Conservation (phyloP, 2,329 filamentous ascomycete genomes). For the Pseudonectria foliicola region DNA sequence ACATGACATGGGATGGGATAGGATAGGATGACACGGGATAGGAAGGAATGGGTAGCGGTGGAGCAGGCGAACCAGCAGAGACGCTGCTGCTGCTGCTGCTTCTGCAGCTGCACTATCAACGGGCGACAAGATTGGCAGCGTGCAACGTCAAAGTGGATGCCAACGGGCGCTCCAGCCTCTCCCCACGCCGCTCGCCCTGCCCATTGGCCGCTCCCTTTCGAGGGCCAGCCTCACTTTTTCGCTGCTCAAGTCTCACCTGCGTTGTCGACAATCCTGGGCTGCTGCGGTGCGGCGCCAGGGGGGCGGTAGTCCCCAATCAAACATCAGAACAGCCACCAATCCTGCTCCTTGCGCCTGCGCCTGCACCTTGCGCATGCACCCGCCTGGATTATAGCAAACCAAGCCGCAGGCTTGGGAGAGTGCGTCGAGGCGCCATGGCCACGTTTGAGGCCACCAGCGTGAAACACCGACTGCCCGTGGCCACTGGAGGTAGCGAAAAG, state of each 20-base stretch:
- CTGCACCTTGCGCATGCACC: too few species aligned
- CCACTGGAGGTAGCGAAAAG: too few species aligned
- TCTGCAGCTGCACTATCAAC: conserved; percentile 11
- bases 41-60: too few species aligned
- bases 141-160: conserved; percentile 11
- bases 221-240: conserved; percentile 21
- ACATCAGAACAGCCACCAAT: too few species aligned
- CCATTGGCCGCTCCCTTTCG: conserved; percentile 17
- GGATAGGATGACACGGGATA: too few species aligned
- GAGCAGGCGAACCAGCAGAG: too few species aligned
- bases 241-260: conserved; percentile 2
- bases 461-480: conserved; percentile 2
- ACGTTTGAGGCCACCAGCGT: conserved; percentile 16
- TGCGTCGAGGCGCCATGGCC: conserved; percentile 7
- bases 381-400: too few species aligned
- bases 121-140: conserved; percentile 15
- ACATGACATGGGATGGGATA: too few species aligned
- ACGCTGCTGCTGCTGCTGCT: too few species aligned
- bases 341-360: conserved; percentile 11
- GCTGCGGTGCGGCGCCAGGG: conserved; percentile 12
- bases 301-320: conserved; percentile 12
- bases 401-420: too few species aligned
- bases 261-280: conserved; percentile 5
- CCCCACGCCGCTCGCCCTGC: neutral
- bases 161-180: conserved; percentile 15